Percentiles rank a stretch among this genome's conserved stretches.
These are phyloP conservation scores for Fusarium sp. DNA, from an alignment of 2,329 filamentous ascomycete genomes.

Conservation along the genomic window DNA sequence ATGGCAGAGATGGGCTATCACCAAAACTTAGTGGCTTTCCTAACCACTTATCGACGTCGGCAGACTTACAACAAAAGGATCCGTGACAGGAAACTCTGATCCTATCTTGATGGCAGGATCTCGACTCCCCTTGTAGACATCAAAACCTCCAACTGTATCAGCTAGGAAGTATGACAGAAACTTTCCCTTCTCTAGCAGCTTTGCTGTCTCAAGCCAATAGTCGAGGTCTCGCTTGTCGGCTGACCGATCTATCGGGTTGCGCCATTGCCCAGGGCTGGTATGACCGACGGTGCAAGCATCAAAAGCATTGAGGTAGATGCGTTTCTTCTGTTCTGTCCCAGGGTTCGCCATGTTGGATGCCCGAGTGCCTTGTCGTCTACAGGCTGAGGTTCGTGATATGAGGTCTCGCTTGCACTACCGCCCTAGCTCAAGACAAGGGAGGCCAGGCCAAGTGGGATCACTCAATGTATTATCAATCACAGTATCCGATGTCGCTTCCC, in stretches of 20 bases:
- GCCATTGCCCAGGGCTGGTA: constrained; percentile 29
- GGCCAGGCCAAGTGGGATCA: background rate
- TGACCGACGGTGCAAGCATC: constrained; percentile 23
- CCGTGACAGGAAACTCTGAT: constrained; percentile 61
- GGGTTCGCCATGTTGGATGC: background rate
- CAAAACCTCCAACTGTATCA: constrained; percentile 57
- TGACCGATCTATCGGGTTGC: constrained; percentile 19
- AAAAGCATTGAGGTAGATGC: constrained; percentile 30
- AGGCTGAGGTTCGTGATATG: background rate
- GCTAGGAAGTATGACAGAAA: constrained; percentile 74
- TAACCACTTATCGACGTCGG: too few species aligned
- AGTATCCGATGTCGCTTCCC: background rate
- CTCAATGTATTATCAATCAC: background rate
- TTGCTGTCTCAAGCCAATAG: constrained; percentile 74
- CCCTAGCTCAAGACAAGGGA: background rate
- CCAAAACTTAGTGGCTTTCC: background rate
- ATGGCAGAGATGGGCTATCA: constrained; percentile 64
- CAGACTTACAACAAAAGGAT: constrained; percentile 63
- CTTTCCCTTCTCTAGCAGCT: constrained; percentile 69
- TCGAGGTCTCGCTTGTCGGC: constrained; percentile 51
- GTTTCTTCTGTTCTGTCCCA: background rate
- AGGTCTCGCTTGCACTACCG: background rate
- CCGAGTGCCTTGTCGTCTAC: background rate
- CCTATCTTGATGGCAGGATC: constrained; percentile 71
- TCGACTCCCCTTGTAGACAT: constrained; percentile 20